Evolutionary conservation across 2,329 filamentous ascomycete genomes (phyloP), one percentile per base, ranked within the genome.

Genomic region (Colletotrichum graminicola): DNA sequence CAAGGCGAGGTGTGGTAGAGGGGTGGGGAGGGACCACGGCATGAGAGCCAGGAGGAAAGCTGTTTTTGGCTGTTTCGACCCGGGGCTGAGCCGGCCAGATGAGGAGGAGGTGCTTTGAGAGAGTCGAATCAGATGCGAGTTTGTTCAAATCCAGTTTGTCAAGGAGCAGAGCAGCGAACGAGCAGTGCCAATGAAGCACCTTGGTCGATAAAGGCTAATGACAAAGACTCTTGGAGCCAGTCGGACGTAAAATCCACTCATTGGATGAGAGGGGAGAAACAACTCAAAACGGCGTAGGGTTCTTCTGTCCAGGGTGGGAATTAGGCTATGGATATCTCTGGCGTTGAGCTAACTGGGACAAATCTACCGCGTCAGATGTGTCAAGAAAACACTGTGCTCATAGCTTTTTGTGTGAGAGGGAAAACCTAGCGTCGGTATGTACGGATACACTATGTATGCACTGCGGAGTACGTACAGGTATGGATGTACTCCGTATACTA

Each of bases 301-400:
- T 60, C 34, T 57, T 60, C 34, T 57, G 23, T 45, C 16, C 29
- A 41, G 60, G 47, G 14, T 45, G 5, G 47, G 47, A 23, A 49
- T 62, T 49, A 14, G 29, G 12, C 34, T 29, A 41, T n/a, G 29
- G 11, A 47, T 36, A 55, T n/a, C 5, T n/a, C 34, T 62, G 32
- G 60, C 60, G 34, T 34, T 23, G 14, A 16, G 34, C 45, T 62
- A 45, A n/a, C 11, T 16, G 45, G 29, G 60, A 29, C 34, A 18
- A n/a, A n/a, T 18, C 8, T n/a, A 41, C 61, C 11, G 61, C 41
- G 23, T n/a, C 34, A n/a, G 16, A 14, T n/a, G 8, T 52, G 61
- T 54, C 41, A 18, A 41, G 34, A n/a, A 18, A 32, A 52, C 29
- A 51, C 34, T 52, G 52, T 56, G 52, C 52, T 36, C 10, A 4